A percentile compares a stretch with the other conserved stretches of the same genome.
phyloP scores from a whole-genome alignment of 805 yeast species.

The Sugiyamaella mastotermitis region DNA sequence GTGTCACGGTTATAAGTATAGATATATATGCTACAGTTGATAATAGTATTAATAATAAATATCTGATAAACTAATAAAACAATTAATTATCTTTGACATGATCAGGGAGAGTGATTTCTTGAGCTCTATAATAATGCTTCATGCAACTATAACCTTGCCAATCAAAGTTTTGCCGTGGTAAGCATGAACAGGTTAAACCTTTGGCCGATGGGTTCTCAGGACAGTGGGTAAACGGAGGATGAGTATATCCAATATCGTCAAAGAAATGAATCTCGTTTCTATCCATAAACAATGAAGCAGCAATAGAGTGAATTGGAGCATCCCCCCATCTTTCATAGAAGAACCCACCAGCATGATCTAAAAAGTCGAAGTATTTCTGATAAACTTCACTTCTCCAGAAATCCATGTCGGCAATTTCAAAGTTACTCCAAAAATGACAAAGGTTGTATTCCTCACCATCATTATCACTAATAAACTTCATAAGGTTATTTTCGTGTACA shows the following conservation, averaged over 20 bases:
- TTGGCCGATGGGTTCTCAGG: conserved; percentile 52
- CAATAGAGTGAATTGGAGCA: conserved; percentile 84
- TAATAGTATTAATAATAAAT: too few relatives aligned
- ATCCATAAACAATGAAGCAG: conserved; percentile 55
- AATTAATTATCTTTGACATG: too few relatives aligned
- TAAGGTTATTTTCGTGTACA: conserved; percentile 54
- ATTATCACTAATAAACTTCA: conserved; percentile 58
- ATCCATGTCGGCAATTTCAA: conserved; percentile 67
- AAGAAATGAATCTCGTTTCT: conserved; percentile 60
- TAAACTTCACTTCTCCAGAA: conserved; percentile 58
- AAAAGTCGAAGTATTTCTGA: conserved; percentile 50
- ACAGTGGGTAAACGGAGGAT: conserved; percentile 54
- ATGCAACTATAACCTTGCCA: conserved; percentile 34
- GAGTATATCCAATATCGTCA: conserved; percentile 70
- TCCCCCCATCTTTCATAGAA: conserved; percentile 92
- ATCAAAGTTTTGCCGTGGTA: conserved; percentile 29
- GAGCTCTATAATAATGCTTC: conserved; percentile 27
- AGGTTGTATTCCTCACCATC: conserved; percentile 56
- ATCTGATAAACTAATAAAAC: too few relatives aligned
- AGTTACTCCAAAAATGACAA: conserved; percentile 82
- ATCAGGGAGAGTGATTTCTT: conserved; percentile 18
- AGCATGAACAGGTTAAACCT: conserved; percentile 51
- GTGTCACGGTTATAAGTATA: too few relatives aligned
- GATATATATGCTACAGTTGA: too few relatives aligned
- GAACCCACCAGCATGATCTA: conserved; percentile 71